phyloP scores from a whole-genome alignment of 192 early-diverging fungal species.

The Jimgerdemannia flammicorona region DNA sequence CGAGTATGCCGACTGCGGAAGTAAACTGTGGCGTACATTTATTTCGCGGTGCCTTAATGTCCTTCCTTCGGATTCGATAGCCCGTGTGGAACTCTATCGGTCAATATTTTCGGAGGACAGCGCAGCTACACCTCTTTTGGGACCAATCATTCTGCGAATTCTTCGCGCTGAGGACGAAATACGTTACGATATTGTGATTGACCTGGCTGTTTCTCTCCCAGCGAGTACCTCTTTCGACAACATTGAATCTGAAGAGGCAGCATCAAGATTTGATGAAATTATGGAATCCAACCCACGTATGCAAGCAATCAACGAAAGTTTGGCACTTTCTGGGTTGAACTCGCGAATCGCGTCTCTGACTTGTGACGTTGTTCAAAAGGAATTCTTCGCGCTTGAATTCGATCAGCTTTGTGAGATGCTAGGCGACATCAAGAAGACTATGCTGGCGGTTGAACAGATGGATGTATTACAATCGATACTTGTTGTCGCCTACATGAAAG shows the following conservation, averaged over 20 bases:
- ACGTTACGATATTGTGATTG: not conserved
- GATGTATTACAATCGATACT: constrained; percentile 8
- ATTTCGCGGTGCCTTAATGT: constrained; percentile 4
- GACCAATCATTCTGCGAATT: not conserved
- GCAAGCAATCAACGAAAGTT: constrained; percentile 6
- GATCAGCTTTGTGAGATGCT: not conserved
- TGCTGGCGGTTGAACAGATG: not conserved
- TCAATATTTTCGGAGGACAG: constrained; percentile 2
- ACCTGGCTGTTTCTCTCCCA: not conserved
- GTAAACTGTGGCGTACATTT: not conserved
- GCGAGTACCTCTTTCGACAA: no score
- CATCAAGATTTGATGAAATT: not conserved
- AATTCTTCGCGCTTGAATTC: constrained; percentile 7
- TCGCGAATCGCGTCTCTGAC: constrained; percentile 6
- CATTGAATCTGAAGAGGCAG: no score
- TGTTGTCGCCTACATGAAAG: constrained; percentile 14
- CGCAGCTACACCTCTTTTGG: not conserved
- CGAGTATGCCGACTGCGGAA: not conserved
- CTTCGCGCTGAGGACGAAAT: not conserved
- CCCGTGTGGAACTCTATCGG: not conserved
- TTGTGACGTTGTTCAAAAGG: constrained; percentile 14
- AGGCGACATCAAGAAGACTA: not conserved
- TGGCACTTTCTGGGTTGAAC: not conserved
- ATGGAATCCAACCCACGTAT: constrained; percentile 1
- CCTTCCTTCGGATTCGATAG: not conserved